These are phyloP conservation scores for Globisporangium paddicum DNA, from an alignment of 352 stramenopile genomes.

Conservation along the genomic window DNA sequence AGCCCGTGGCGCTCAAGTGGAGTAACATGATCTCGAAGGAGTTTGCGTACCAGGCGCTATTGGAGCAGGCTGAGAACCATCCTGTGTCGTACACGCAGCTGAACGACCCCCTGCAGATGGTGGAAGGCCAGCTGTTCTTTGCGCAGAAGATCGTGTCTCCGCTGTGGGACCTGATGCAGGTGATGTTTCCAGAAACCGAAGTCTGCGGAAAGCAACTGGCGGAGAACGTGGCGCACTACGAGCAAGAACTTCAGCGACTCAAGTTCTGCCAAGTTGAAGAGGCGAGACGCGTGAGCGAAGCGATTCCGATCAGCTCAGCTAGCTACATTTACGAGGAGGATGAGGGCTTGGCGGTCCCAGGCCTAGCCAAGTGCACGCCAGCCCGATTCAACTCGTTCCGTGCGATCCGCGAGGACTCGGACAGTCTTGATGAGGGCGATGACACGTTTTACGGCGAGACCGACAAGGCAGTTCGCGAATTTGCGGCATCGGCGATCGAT, in stretches of 20 bases:
- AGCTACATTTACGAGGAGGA: slow-evolving; percentile 24
- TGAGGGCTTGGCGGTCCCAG: slow-evolving; percentile 73
- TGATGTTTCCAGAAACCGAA: slow-evolving; percentile 72
- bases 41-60: slow-evolving; percentile 81
- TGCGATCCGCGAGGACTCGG: slow-evolving; percentile 37
- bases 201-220: slow-evolving; percentile 60
- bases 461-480: slow-evolving; percentile 5
- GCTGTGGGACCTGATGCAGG: slow-evolving; percentile 69
- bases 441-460: slow-evolving; percentile 9
- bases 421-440: slow-evolving; percentile 17
- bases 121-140: slow-evolving; percentile 84
- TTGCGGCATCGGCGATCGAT: slow-evolving; percentile 13
- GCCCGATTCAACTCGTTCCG: slow-evolving; percentile 86
- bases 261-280: slow-evolving; percentile 32
- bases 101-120: slow-evolving; percentile 81
- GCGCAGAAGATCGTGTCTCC: slow-evolving; percentile 79
- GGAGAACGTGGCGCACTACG: slow-evolving; percentile 80
- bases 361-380: slow-evolving; percentile 61
- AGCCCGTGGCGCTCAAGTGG: slow-evolving; percentile 87
- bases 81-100: slow-evolving; percentile 78
- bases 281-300: slow-evolving; percentile 8
- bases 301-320: neutral
- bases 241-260: slow-evolving; percentile 67
- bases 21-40: slow-evolving; percentile 90
- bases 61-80: slow-evolving; percentile 78